Percentiles rank a stretch among this genome's conserved stretches.
Conservation (phyloP, 306 rosid species). For the Dalbergia cultrata region DNA sequence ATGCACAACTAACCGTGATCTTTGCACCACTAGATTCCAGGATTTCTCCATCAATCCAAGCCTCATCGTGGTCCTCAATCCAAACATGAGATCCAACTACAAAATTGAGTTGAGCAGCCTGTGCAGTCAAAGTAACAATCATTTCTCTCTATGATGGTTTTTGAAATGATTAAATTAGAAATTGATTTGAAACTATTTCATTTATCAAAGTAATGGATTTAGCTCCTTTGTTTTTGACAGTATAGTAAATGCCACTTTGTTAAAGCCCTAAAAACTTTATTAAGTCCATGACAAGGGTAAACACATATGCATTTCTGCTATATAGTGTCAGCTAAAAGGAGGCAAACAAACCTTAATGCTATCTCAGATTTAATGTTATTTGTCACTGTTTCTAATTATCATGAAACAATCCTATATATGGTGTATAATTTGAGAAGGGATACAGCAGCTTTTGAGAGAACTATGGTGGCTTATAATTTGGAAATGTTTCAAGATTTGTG, state of each 20-base stretch:
- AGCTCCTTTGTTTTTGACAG: too few species aligned
- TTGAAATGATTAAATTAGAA: too few species aligned
- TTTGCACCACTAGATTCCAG: constrained; percentile 58
- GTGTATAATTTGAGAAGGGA: constrained; percentile 2
- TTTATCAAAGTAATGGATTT: too few species aligned
- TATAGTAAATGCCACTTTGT: background rate
- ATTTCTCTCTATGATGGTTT: constrained; percentile 26
- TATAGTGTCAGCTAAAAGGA: constrained; percentile 8
- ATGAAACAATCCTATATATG: background rate
- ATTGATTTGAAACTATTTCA: too few species aligned
- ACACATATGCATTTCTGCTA: background rate
- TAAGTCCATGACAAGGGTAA: background rate
- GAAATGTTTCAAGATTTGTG: constrained; percentile 2
- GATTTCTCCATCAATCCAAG: constrained; percentile 92
- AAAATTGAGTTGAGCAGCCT: constrained; percentile 67
- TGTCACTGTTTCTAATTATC: background rate
- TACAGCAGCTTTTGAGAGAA: constrained; percentile 8
- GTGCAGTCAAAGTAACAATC: constrained; percentile 51
- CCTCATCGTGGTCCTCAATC: constrained; percentile 77
- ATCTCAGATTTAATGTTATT: constrained; percentile 1
- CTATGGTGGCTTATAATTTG: background rate
- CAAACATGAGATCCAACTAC: constrained; percentile 76
- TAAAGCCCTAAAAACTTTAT: background rate
- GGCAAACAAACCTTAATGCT: constrained; percentile 2
- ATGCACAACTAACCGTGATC: constrained; percentile 55